Evolutionary conservation across 495 filamentous ascomycete genomes (phyloP).

Genomic region (Podospora conica): DNA sequence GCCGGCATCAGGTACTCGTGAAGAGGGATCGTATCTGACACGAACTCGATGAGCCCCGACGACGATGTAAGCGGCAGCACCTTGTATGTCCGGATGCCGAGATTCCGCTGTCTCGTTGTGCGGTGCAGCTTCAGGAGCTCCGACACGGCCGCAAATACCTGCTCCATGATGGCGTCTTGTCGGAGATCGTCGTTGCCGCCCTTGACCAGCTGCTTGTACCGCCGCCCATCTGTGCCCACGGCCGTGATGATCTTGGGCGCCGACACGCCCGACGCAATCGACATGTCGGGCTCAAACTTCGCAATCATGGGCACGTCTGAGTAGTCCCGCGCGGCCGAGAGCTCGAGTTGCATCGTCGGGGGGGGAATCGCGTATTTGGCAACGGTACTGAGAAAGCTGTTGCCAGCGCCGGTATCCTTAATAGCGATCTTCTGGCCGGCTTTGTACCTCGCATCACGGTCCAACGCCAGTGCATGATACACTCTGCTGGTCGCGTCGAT

Average conservation of each 20-base stretch:
- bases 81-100: constrained; percentile 91
- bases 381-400: constrained; percentile 50
- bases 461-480: constrained; percentile 68
- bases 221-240: constrained; percentile 63
- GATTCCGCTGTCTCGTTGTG: constrained; percentile 77
- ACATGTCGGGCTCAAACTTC: constrained; percentile 63
- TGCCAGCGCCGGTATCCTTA: constrained; percentile 51
- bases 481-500: constrained; percentile 65
- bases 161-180: constrained; percentile 99
- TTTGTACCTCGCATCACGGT: constrained; percentile 57
- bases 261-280: constrained; percentile 83
- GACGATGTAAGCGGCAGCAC: constrained; percentile 78
- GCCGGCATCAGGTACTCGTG: constrained; percentile 88
- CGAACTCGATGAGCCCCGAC: constrained; percentile 95
- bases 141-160: constrained; percentile 95
- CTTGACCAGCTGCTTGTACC: constrained; percentile 89
- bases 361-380: constrained; percentile 66
- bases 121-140: constrained; percentile 78
- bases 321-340: constrained; percentile 71
- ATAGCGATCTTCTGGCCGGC: constrained; percentile 58
- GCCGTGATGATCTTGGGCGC: constrained; percentile 86
- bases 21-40: constrained; percentile 82
- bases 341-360: constrained; percentile 77
- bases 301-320: constrained; percentile 62
- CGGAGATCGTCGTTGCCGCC: constrained; percentile 90